A percentile compares a stretch with the other conserved stretches of the same genome.
Evolutionary conservation across 2,329 filamentous ascomycete species (phyloP).

Genomic region (Chrysosporium keratinophilum): DNA sequence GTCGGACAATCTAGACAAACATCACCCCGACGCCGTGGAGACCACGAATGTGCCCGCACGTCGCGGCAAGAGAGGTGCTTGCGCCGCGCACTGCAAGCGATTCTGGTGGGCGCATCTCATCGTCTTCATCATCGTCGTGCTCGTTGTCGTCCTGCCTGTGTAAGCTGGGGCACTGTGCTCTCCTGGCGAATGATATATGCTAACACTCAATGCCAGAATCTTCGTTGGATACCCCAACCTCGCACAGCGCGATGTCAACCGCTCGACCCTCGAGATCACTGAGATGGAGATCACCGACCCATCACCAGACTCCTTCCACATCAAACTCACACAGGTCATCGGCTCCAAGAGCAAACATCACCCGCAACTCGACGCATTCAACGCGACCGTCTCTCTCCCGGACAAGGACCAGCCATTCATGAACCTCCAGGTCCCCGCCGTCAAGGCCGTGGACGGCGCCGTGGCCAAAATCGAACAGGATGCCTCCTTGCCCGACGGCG

Average conservation of each 20-base stretch:
- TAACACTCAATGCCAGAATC: slow-evolving; percentile 31
- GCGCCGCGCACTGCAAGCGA: slow-evolving; percentile 29
- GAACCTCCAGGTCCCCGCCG: slow-evolving; percentile 37
- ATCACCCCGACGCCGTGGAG: slow-evolving; percentile 7
- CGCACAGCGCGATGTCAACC: slow-evolving; percentile 45
- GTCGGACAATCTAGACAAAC: slow-evolving; percentile 12
- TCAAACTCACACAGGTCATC: slow-evolving; percentile 42
- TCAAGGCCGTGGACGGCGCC: slow-evolving; percentile 36
- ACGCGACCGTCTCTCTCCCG: slow-evolving; percentile 42
- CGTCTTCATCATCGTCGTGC: slow-evolving; percentile 40
- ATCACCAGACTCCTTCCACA: slow-evolving; percentile 37
- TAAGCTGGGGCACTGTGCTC: slow-evolving; percentile 29
- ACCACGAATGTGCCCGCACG: not conserved
- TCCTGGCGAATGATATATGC: not conserved
- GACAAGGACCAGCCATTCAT: slow-evolving; percentile 34
- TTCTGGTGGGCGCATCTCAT: slow-evolving; percentile 49
- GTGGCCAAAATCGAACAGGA: slow-evolving; percentile 36
- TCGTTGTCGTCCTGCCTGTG: slow-evolving; percentile 48
- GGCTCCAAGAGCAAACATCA: slow-evolving; percentile 43
- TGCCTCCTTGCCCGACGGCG: slow-evolving; percentile 34
- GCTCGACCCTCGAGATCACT: slow-evolving; percentile 42
- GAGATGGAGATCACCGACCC: slow-evolving; percentile 44
- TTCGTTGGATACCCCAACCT: slow-evolving; percentile 51
- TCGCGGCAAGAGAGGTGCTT: slow-evolving; percentile 1
- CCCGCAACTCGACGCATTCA: slow-evolving; percentile 46